Percentiles rank a stretch among this genome's conserved stretches.
These are phyloP conservation scores for Tagetes patula DNA, from an alignment of 129 eudicot species.

Conservation along the genomic window DNA sequence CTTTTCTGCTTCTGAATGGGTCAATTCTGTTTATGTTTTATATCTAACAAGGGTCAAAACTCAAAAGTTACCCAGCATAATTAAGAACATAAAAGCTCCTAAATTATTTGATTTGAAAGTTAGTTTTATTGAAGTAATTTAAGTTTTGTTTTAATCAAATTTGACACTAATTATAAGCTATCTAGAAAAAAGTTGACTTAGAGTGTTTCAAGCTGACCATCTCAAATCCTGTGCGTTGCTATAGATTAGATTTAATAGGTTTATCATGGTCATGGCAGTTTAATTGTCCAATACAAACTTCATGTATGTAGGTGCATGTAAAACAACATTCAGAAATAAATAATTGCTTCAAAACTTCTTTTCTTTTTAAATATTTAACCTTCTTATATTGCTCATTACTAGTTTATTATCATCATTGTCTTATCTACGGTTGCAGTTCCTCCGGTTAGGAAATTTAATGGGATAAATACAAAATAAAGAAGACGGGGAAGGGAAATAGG, in stretches of 20 bases:
- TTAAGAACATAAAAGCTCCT: background rate
- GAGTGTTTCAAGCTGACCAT: background rate
- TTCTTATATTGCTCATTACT: background rate
- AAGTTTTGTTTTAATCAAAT: no score
- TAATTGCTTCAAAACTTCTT: constrained; percentile 21
- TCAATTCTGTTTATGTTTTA: background rate
- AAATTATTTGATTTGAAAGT: background rate
- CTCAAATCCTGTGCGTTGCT: background rate
- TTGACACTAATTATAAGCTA: no score
- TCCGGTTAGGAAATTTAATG: background rate
- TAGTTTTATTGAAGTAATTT: no score
- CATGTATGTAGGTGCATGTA: no score
- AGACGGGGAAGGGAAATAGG: background rate
- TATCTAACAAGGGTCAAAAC: background rate
- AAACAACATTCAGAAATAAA: no score
- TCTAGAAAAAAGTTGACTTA: no score
- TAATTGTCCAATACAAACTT: background rate
- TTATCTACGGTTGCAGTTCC: background rate
- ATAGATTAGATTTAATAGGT: constrained; percentile 28
- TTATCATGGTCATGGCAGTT: constrained; percentile 72
- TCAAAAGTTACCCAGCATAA: background rate
- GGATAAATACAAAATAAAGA: no score
- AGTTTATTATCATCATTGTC: background rate
- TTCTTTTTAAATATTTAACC: constrained; percentile 17
- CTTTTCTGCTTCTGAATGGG: background rate